A percentile compares a stretch with the other conserved stretches of the same genome.
These are phyloP conservation scores for Leptographium radiaticola DNA, from an alignment of 2,329 filamentous ascomycete genomes.

Conservation along the genomic window DNA sequence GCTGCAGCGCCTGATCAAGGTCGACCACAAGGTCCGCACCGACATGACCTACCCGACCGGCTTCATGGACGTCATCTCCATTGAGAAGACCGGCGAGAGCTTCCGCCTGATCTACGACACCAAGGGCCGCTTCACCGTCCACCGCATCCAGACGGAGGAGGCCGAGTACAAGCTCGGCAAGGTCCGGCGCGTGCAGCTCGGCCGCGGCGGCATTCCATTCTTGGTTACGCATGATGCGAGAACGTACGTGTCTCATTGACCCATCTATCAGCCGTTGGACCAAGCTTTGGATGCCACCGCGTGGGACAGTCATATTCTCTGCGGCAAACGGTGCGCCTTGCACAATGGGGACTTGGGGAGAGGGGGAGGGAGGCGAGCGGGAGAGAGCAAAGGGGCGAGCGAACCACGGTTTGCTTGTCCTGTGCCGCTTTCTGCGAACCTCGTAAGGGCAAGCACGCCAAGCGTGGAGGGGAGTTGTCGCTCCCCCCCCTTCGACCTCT, in stretches of 20 bases:
- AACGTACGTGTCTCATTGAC: conserved; percentile 79
- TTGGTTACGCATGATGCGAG: conserved; percentile 99
- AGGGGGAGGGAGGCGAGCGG: neutral
- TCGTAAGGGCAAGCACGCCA: neutral
- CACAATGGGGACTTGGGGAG: neutral
- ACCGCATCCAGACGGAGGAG: conserved; percentile 98
- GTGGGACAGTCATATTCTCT: neutral
- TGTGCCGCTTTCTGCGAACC: neutral
- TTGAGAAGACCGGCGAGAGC: conserved; percentile 99
- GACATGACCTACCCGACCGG: conserved; percentile 94
- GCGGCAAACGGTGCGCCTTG: neutral
- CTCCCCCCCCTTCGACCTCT: neutral
- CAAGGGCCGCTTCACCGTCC: conserved; percentile 99
- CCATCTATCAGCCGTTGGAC: conserved; percentile 99
- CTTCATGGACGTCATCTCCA: conserved; percentile 98
- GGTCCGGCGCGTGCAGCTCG: conserved; percentile 99
- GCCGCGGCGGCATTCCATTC: conserved; percentile 99
- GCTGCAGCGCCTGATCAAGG: conserved; percentile 99
- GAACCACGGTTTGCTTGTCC: neutral
- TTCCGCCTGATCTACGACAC: conserved; percentile 99
- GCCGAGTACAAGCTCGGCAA: conserved; percentile 99
- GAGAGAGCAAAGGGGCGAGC: neutral
- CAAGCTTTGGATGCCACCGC: conserved; percentile 70
- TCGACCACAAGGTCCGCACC: conserved; percentile 98
- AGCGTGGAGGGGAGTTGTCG: neutral